These are phyloP conservation scores for Tricholoma hemisulphureum DNA, from an alignment of 768 basidiomycete genomes.

Conservation along the genomic window DNA sequence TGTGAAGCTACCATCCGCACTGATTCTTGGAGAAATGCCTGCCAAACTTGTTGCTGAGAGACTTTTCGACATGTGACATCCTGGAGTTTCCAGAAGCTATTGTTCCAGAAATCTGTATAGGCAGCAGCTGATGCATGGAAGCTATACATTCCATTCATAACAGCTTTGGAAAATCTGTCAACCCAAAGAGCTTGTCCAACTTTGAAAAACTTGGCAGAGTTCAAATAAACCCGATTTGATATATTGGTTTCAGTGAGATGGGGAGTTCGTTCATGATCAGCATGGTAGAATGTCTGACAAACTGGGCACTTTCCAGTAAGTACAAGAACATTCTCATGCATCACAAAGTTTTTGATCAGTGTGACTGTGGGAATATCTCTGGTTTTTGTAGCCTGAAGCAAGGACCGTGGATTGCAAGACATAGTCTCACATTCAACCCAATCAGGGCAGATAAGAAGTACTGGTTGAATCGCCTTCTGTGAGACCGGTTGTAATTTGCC, in stretches of 20 bases:
- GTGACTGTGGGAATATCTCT: slow-evolving; percentile 15
- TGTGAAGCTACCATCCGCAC: not conserved
- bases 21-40: not conserved
- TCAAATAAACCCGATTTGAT: not conserved
- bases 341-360: slow-evolving; percentile 10
- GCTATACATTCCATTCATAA: too few species aligned
- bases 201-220: too few species aligned
- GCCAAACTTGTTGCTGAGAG: too few species aligned
- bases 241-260: not conserved
- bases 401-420: slow-evolving; percentile 2
- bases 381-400: slow-evolving; percentile 3
- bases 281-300: slow-evolving; percentile 13
- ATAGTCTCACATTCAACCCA: slow-evolving; percentile 7
- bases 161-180: slow-evolving; percentile 6
- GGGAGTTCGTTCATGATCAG: slow-evolving; percentile 12
- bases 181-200: slow-evolving; percentile 10
- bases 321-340: slow-evolving; percentile 10
- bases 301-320: slow-evolving; percentile 10
- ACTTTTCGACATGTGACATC: too few species aligned
- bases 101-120: too few species aligned
- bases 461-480: slow-evolving; percentile 7
- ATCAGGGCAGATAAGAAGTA: slow-evolving; percentile 10
- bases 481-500: slow-evolving; percentile 12
- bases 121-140: too few species aligned
- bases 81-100: too few species aligned